Conservation (phyloP, 805 yeast species). For the Helenozyma rhizophorensis region DNA sequence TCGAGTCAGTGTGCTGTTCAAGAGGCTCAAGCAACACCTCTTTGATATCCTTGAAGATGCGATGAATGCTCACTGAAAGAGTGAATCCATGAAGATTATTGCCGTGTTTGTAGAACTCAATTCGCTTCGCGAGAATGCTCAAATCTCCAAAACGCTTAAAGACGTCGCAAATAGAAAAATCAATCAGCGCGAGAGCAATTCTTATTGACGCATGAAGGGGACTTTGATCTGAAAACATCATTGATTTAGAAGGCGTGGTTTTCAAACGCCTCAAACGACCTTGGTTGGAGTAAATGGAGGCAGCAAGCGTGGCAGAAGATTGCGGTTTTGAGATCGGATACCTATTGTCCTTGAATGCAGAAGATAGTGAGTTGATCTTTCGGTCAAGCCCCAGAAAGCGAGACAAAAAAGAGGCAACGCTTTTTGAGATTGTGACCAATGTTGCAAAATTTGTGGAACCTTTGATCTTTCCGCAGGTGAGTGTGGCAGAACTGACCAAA, state of each 20-base stretch:
- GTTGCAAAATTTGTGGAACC: slow-evolving; percentile 4
- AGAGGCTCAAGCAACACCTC: neutral
- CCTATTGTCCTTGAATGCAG: no score
- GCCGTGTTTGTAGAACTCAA: slow-evolving; percentile 15
- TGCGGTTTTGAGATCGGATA: no score
- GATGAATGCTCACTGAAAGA: slow-evolving; percentile 13
- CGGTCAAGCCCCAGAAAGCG: no score
- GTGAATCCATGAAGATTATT: slow-evolving; percentile 22
- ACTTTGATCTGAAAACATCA: slow-evolving; percentile 7
- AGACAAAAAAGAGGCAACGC: no score
- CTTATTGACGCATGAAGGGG: slow-evolving; percentile 40
- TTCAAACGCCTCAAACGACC: slow-evolving; percentile 9
- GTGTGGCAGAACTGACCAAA: slow-evolving; percentile 13
- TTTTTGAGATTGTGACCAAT: no score
- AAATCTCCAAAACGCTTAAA: slow-evolving; percentile 26
- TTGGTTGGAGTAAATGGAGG: slow-evolving; percentile 8
- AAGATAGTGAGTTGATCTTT: no score
- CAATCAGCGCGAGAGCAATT: slow-evolving; percentile 15
- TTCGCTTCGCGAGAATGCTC: slow-evolving; percentile 7
- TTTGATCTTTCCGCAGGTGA: slow-evolving; percentile 14
- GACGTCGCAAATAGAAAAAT: slow-evolving; percentile 15
- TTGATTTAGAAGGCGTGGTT: neutral
- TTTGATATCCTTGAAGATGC: neutral
- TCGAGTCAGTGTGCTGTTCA: neutral
- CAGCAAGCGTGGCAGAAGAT: neutral